A percentile compares a stretch with the other conserved stretches of the same genome.
Conservation (phyloP, 495 filamentous ascomycete species). For the Trypethelium eluteriae region DNA sequence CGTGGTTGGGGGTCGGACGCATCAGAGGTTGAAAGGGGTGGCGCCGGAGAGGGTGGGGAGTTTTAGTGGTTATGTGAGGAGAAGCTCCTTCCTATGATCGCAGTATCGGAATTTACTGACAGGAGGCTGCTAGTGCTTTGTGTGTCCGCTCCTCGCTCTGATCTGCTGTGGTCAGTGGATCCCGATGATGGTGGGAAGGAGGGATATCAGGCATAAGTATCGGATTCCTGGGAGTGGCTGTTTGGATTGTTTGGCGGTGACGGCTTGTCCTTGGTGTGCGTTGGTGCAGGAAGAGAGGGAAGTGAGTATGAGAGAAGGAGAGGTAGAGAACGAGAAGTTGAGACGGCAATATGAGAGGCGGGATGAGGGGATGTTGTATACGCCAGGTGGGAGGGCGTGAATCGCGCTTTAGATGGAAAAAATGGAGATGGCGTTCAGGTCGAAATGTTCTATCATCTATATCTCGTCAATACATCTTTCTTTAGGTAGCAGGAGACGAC, state of each 20-base stretch:
- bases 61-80: slow-evolving; percentile 3
- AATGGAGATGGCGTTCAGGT: too few species aligned
- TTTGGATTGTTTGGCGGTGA: not conserved
- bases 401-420: too few species aligned
- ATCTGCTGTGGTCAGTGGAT: not conserved
- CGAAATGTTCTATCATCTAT: too few species aligned
- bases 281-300: slow-evolving; percentile 6
- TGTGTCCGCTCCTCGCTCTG: not conserved
- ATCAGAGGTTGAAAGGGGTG: not conserved
- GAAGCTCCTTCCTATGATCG: not conserved
- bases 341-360: not conserved
- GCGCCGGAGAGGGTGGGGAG: not conserved
- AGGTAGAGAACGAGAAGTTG: not conserved
- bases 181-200: not conserved
- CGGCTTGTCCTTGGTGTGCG: not conserved
- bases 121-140: not conserved
- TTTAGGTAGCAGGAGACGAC: too few species aligned
- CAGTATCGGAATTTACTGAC: not conserved
- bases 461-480: too few species aligned
- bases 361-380: not conserved
- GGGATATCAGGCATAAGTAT: slow-evolving; percentile 5
- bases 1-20: not conserved
- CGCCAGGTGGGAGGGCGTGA: not conserved
- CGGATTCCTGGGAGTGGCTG: not conserved
- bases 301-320: not conserved